A percentile compares a stretch with the other conserved stretches of the same genome.
These are phyloP conservation scores for Eucalyptus leucophloia DNA, from an alignment of 345 rosid genomes.

Conservation along the genomic window DNA sequence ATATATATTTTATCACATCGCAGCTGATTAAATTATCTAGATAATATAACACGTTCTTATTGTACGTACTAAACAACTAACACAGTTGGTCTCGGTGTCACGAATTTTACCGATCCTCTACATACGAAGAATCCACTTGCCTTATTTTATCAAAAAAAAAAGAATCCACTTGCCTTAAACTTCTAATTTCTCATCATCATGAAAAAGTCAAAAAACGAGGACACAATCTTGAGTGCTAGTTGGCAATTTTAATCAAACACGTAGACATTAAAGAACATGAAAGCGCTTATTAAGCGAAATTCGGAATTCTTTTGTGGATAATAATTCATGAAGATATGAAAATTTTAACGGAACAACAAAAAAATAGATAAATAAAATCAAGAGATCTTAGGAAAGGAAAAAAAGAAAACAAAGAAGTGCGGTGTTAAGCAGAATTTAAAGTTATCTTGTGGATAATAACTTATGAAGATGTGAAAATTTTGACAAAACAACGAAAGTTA, in stretches of 20 bases:
- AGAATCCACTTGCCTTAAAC: background rate
- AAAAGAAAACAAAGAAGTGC: too few relatives aligned
- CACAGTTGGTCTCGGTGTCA: background rate
- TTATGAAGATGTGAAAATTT: background rate
- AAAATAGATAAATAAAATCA: too few relatives aligned
- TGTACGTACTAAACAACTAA: background rate
- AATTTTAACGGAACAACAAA: too few relatives aligned
- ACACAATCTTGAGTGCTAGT: background rate
- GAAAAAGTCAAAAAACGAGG: background rate
- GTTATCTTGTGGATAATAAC: background rate
- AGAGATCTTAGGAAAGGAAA: background rate
- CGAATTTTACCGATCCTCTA: background rate
- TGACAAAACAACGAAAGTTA: background rate
- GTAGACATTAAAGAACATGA: background rate
- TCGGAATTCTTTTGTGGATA: background rate
- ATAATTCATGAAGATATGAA: too few relatives aligned
- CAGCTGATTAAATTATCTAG: background rate
- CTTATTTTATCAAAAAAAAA: too few relatives aligned
- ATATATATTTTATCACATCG: rapidly evolving
- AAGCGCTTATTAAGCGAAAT: background rate
- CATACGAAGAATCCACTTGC: background rate
- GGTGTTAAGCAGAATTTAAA: too few relatives aligned
- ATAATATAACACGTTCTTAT: background rate
- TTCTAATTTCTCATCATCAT: background rate
- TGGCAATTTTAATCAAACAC: background rate